phyloP scores from a whole-genome alignment of 345 rosid species.

The Erucastrum elatum region DNA sequence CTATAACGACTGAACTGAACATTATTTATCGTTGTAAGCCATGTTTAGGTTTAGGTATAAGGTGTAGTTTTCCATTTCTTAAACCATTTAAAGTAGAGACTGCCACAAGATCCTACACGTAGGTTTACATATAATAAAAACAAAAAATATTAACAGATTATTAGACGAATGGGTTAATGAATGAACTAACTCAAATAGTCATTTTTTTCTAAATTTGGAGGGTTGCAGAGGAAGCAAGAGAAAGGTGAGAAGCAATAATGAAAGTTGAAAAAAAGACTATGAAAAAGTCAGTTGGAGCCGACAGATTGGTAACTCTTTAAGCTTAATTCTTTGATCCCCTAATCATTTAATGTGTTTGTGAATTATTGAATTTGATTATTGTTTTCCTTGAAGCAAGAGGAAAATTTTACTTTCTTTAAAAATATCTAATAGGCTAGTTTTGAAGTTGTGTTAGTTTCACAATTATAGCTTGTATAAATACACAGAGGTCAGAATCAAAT shows the following conservation, averaged over 20 bases:
- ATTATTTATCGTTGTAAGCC: background rate
- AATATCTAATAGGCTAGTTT: background rate
- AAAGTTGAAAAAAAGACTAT: conserved; percentile 18
- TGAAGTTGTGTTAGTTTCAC: background rate
- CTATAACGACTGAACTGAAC: background rate
- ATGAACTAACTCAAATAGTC: background rate
- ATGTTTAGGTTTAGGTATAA: background rate
- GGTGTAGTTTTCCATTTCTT: background rate
- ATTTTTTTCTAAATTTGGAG: background rate
- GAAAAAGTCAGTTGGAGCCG: conserved; percentile 22
- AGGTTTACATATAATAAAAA: too few relatives aligned
- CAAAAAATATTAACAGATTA: background rate
- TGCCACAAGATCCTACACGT: background rate
- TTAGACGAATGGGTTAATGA: background rate
- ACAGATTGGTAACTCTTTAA: conserved; percentile 34
- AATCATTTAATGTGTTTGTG: conserved; percentile 29
- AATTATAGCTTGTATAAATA: background rate
- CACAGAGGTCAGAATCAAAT: background rate
- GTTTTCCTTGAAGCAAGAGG: conserved; percentile 39
- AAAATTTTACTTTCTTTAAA: background rate
- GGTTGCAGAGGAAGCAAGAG: conserved; percentile 33
- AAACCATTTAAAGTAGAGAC: conserved; percentile 12
- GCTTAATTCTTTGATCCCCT: conserved; percentile 25
- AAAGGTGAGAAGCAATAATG: conserved; percentile 35
- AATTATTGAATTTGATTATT: conserved; percentile 21